A percentile compares a stretch with the other conserved stretches of the same genome.
These are phyloP conservation scores for Penicillium corylophilum DNA, from an alignment of 2,329 filamentous ascomycete species.

Conservation along the genomic window DNA sequence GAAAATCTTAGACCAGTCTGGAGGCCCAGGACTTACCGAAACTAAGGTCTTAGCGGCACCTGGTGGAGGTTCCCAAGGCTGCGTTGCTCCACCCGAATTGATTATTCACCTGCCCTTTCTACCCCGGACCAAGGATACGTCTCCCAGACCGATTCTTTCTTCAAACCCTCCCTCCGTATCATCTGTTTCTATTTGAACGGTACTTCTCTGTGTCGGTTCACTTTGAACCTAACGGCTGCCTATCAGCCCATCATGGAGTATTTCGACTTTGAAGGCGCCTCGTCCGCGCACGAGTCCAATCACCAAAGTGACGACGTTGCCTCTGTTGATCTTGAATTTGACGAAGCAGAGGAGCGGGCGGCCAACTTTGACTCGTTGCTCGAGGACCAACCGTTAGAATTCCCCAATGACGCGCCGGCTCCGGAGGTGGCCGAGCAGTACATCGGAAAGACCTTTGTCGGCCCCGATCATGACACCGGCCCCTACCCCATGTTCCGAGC, in stretches of 20 bases:
- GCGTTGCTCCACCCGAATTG: constrained; percentile 15
- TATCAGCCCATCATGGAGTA: constrained; percentile 39
- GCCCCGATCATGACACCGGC: constrained; percentile 26
- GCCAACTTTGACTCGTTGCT: constrained; percentile 43
- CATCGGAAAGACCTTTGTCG: constrained; percentile 17
- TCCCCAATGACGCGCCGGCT: constrained; percentile 33
- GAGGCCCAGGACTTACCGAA: constrained; percentile 8
- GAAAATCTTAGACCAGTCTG: background rate
- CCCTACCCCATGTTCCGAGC: constrained; percentile 47
- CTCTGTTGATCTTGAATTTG: constrained; percentile 39
- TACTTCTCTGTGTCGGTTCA: background rate
- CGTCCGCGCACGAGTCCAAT: constrained; percentile 34
- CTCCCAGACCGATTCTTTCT: constrained; percentile 21
- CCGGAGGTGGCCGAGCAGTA: constrained; percentile 21
- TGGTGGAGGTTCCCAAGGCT: constrained; percentile 10
- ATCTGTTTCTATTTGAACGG: background rate
- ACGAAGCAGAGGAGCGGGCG: constrained; percentile 39
- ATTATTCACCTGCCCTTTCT: constrained; percentile 27
- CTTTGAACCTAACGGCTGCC: background rate
- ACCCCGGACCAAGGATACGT: constrained; percentile 29
- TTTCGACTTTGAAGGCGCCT: constrained; percentile 49
- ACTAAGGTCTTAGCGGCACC: constrained; percentile 13
- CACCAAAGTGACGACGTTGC: constrained; percentile 40
- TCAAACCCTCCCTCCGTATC: constrained; percentile 4
- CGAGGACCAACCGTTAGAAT: constrained; percentile 41